Evolutionary conservation across 148 eudicot genomes (phyloP).

Genomic region (Euryodendron excelsum): DNA sequence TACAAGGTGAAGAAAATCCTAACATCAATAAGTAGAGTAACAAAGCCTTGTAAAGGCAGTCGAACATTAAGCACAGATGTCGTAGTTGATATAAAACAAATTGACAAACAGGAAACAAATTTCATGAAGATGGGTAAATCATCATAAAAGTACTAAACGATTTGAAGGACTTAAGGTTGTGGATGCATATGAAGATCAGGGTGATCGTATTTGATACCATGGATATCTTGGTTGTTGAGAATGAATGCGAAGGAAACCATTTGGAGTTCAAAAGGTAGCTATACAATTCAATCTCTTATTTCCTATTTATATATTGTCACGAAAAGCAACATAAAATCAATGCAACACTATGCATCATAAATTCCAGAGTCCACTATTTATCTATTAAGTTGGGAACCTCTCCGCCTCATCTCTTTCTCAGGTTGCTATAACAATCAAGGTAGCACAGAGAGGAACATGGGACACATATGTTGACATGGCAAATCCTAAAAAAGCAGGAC

Average conservation of each 20-base stretch:
- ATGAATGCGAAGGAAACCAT: background rate
- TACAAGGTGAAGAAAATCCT: slow-evolving; percentile 25
- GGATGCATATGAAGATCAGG: no score
- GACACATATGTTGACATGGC: no score
- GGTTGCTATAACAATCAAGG: background rate
- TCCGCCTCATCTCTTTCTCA: background rate
- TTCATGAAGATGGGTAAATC: background rate
- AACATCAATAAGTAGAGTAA: background rate
- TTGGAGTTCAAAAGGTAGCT: background rate
- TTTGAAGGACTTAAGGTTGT: background rate
- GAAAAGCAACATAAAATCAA: background rate
- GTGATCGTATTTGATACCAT: background rate
- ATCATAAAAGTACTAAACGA: background rate
- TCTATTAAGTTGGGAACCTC: background rate
- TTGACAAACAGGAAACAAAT: background rate
- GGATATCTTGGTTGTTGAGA: background rate
- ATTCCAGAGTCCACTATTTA: background rate
- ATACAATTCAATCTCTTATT: background rate
- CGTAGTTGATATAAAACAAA: background rate
- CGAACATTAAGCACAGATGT: background rate
- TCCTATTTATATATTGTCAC: background rate
- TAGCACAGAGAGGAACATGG: background rate
- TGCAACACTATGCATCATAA: background rate
- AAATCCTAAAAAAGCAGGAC: no score
- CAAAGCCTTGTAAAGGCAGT: background rate